These are phyloP conservation scores for Pseudocercospora macadamiae DNA, from an alignment of 2,329 filamentous ascomycete genomes.

Conservation along the genomic window DNA sequence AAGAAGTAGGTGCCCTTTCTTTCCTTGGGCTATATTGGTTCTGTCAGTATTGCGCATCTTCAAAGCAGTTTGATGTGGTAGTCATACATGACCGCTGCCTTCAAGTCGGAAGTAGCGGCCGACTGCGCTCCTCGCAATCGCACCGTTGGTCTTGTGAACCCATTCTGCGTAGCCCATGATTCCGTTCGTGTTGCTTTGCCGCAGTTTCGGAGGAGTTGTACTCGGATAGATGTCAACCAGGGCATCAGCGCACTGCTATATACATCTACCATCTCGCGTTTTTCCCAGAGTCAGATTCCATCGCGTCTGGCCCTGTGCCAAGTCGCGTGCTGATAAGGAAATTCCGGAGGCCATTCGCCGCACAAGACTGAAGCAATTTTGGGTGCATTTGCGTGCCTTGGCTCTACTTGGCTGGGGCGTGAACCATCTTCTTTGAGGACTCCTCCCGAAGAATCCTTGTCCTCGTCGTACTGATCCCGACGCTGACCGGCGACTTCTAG, in stretches of 20 bases:
- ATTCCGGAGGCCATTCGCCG: not conserved
- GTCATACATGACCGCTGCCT: constrained; percentile 71
- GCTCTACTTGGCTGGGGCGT: constrained; percentile 2
- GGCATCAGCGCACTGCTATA: not conserved
- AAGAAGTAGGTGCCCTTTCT: constrained; percentile 77
- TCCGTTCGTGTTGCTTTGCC: not conserved
- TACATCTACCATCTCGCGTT: not conserved
- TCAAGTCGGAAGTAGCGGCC: constrained; percentile 79
- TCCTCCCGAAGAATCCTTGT: not conserved
- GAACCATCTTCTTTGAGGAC: not conserved
- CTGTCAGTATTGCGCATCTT: constrained; percentile 16
- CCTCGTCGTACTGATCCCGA: not conserved
- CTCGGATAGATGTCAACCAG: not conserved
- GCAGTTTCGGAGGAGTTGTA: not conserved
- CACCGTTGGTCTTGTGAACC: constrained; percentile 36
- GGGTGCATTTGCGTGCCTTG: not conserved
- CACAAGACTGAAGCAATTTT: not conserved
- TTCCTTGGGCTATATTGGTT: constrained; percentile 60
- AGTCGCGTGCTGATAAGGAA: constrained; percentile 1
- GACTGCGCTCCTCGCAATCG: constrained; percentile 66
- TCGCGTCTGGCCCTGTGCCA: not conserved
- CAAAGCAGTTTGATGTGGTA: not conserved
- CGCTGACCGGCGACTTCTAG: not conserved
- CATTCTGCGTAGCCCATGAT: constrained; percentile 27
- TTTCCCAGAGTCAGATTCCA: not conserved